Conservation (phyloP, 2,329 filamentous ascomycete species). For the Ilyonectria destructans region DNA sequence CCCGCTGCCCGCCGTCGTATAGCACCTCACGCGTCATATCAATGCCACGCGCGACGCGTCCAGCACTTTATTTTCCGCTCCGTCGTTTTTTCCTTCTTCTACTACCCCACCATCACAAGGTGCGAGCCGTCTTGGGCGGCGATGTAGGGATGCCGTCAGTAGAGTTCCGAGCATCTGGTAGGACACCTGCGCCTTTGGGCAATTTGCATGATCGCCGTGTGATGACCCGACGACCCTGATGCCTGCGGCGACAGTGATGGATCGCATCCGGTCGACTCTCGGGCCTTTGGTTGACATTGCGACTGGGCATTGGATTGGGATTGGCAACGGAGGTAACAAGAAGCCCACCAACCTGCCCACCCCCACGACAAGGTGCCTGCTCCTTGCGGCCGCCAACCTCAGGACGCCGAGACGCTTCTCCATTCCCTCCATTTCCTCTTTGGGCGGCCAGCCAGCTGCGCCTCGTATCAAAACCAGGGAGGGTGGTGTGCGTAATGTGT, state of each 20-base stretch:
- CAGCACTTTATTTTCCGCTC: slow-evolving; percentile 7
- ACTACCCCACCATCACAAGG: slow-evolving; percentile 27
- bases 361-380: slow-evolving; percentile 29
- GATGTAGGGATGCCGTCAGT: slow-evolving; percentile 22
- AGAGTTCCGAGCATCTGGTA: slow-evolving; percentile 28
- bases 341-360: slow-evolving; percentile 3
- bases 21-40: slow-evolving; percentile 34
- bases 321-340: neutral
- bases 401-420: slow-evolving; percentile 41
- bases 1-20: slow-evolving; percentile 16
- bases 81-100: slow-evolving; percentile 14
- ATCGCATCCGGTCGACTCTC: slow-evolving; percentile 19
- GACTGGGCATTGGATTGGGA: slow-evolving; percentile 3
- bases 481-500: slow-evolving; percentile 32
- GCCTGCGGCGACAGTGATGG: slow-evolving; percentile 15
- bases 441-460: slow-evolving; percentile 34
- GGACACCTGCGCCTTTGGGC: slow-evolving; percentile 11
- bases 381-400: slow-evolving; percentile 48
- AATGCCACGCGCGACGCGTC: slow-evolving; percentile 29
- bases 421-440: slow-evolving; percentile 38
- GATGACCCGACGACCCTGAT: slow-evolving; percentile 5
- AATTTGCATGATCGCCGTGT: slow-evolving; percentile 20
- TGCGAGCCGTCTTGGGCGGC: slow-evolving; percentile 18
- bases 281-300: neutral
- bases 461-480: slow-evolving; percentile 40